Base-by-base conservation (phyloP, 116 monocot species). In the Thalassia testudinum region DNA sequence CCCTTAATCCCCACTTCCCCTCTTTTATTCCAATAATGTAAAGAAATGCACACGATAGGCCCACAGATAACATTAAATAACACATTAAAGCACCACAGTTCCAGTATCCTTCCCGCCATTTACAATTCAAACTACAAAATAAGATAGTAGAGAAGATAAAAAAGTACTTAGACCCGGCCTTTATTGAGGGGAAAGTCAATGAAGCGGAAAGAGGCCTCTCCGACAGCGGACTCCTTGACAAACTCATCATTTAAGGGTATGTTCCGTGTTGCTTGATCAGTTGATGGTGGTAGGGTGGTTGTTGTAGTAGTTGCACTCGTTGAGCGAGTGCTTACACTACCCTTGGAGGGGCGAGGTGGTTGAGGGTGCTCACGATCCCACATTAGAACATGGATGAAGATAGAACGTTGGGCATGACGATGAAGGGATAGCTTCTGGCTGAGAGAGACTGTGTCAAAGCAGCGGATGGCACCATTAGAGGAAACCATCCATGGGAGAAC, bases 401-500 rank as follows among this genome's bases (percentile, higher is more conserved):
- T 71, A 8, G 87, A 63, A 14, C 53, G 64, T 14, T 82, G 43
- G 0, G 82, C 87, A 12, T 87, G 87, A 37, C 79, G 87, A 60
- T 87, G 82, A 27, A 87, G 70, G 8, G 87, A 82, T 27, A 87
- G 79, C 51, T 82, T 82, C 58, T 82, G 73, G 73, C 87, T 87
- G 21, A 87, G 82, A 22, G 87, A 87, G 56, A 87, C 82, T 0
- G 82, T 87, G 73, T 87, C 87, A 43, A 63, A 87, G 76, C 87
- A 87, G 13, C 79, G 67, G 51, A 87, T 62, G 54, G 76, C 79
- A 7, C 87, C 87, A 0, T 66, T 48, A 3, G 87, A 73, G 14
- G 87, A 72, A 11, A 82, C 87, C 87, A 79, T 82, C 87, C 87
- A 87, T 4, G 87, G 87, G 26, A 87, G 79, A 15, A 87, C 73